Evolutionary conservation across 2,329 filamentous ascomycete species (phyloP).

Genomic region (Aspergillus udagawae): DNA sequence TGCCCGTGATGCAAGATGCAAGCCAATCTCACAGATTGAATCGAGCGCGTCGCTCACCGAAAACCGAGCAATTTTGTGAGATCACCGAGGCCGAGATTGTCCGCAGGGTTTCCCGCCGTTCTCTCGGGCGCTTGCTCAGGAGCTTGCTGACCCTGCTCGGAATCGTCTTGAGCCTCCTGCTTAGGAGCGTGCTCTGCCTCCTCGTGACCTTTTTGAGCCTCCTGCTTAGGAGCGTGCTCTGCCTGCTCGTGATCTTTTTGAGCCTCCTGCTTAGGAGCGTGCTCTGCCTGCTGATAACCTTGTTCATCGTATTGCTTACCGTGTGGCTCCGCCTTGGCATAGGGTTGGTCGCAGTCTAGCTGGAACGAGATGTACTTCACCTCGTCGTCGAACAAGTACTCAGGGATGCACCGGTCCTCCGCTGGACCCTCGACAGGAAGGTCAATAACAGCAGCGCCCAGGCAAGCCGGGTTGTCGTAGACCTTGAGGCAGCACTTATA

Average conservation of each 20-base stretch:
- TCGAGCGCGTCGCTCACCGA: background rate
- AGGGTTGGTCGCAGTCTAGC: slow-evolving; percentile 10
- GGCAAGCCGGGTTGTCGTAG: slow-evolving; percentile 12
- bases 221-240: background rate
- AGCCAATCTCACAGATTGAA: background rate
- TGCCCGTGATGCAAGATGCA: no score
- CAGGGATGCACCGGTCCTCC: slow-evolving; percentile 6
- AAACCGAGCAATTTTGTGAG: background rate
- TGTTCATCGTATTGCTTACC: background rate
- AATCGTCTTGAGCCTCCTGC: background rate
- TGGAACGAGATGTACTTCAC: slow-evolving; percentile 4
- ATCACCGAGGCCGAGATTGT: background rate
- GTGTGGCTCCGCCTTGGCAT: no score
- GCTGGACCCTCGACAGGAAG: slow-evolving; percentile 7
- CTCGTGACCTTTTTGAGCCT: background rate
- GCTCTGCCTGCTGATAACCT: background rate
- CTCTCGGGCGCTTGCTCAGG: background rate
- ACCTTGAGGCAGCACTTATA: slow-evolving; percentile 9
- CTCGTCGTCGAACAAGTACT: slow-evolving; percentile 3
- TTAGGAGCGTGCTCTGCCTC: background rate
- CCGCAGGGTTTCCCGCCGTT: background rate
- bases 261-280: background rate
- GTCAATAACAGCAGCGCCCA: slow-evolving; percentile 7
- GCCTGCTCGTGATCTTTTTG: background rate
- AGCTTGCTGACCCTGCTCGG: background rate